These are phyloP conservation scores for Daedaleopsis nitida DNA, from an alignment of 768 basidiomycete genomes.

Conservation along the genomic window DNA sequence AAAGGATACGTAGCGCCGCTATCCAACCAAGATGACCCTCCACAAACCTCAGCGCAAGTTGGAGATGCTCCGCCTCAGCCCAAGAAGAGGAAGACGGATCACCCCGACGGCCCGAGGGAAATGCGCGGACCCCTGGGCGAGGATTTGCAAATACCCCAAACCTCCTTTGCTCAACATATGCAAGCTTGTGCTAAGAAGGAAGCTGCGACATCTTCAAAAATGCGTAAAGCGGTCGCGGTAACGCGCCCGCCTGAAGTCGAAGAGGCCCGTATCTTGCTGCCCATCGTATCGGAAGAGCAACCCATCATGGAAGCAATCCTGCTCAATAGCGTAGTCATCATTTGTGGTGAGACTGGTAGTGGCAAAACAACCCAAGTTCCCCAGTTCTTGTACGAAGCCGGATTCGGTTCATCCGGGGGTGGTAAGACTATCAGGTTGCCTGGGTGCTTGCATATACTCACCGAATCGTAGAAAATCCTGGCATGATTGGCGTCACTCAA, in stretches of 20 bases:
- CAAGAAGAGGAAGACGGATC: conserved; percentile 54
- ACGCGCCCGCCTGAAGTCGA: conserved; percentile 70
- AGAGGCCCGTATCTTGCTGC: conserved; percentile 76
- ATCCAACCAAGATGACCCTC: not conserved
- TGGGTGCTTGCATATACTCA: not conserved
- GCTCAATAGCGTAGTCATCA: conserved; percentile 82
- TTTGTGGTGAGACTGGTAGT: conserved; percentile 95
- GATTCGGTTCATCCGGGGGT: conserved; percentile 82
- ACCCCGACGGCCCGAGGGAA: conserved; percentile 33
- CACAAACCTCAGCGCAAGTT: not conserved
- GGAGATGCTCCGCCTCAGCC: conserved; percentile 17
- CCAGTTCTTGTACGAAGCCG: conserved; percentile 97
- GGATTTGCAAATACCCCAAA: conserved; percentile 64
- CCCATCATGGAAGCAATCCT: conserved; percentile 90
- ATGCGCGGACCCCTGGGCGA: conserved; percentile 84
- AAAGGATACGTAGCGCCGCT: conserved; percentile 42
- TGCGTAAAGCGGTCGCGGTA: conserved; percentile 51
- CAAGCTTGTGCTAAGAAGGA: conserved; percentile 21
- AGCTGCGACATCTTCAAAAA: not conserved
- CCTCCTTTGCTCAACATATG: conserved; percentile 60
- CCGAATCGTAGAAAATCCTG: conserved; percentile 76
- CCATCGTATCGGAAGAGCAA: conserved; percentile 93
- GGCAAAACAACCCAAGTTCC: conserved; percentile 99
- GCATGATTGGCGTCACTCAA: conserved; percentile 97
- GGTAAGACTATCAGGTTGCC: conserved; percentile 47